These are phyloP conservation scores for Nicotiana sylvestris DNA, from an alignment of 257 asterid genomes.

Conservation along the genomic window DNA sequence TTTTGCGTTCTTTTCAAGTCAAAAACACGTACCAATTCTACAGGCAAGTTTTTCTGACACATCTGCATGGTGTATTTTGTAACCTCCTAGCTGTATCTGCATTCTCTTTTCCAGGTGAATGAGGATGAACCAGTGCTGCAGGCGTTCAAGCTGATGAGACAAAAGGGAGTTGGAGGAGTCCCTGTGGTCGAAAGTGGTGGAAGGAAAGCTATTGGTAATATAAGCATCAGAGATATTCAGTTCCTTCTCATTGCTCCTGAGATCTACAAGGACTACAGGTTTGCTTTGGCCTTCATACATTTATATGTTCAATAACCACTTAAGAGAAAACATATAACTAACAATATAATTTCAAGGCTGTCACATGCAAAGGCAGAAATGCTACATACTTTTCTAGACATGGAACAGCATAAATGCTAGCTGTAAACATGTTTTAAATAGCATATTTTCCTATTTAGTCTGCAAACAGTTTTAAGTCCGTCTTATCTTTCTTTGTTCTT, in stretches of 20 bases:
- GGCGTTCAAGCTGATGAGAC: constrained; percentile 90
- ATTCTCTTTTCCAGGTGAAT: constrained; percentile 38
- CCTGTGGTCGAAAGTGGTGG: constrained; percentile 83
- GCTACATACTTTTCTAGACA: not conserved
- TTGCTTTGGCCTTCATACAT: not conserved
- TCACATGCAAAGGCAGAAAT: not conserved
- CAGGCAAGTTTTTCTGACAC: not conserved
- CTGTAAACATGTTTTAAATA: not conserved
- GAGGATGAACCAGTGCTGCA: constrained; percentile 96
- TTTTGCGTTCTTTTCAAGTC: not conserved
- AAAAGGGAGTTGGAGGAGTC: constrained; percentile 83
- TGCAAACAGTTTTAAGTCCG: not conserved
- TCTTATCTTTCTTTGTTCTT: not conserved
- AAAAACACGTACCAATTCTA: not conserved
- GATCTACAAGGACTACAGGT: constrained; percentile 90
- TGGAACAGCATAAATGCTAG: not conserved
- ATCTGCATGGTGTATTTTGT: not conserved
- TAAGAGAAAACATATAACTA: not conserved
- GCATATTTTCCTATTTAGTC: not conserved
- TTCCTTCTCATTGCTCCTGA: constrained; percentile 92
- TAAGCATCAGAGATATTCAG: constrained; percentile 94
- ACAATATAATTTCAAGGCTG: not conserved
- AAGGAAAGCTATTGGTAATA: constrained; percentile 75
- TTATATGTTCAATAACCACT: not conserved
- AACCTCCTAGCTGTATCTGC: not conserved